These are phyloP conservation scores for Aspergillus sp. DNA, from an alignment of 2,329 filamentous ascomycete genomes.

Conservation along the genomic window DNA sequence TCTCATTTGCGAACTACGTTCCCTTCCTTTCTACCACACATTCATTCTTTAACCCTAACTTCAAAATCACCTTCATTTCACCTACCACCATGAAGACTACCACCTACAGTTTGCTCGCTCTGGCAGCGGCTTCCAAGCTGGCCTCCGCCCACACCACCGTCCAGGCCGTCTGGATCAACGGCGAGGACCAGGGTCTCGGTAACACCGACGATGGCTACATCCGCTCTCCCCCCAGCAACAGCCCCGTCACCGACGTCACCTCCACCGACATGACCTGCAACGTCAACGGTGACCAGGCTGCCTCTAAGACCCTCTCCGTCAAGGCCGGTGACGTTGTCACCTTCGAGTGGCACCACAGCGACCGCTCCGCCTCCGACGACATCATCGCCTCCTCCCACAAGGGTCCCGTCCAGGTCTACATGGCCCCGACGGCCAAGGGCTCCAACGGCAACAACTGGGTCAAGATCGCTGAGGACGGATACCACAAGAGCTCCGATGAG, in stretches of 20 bases:
- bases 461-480: conserved; percentile 26
- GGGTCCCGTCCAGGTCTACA: conserved; percentile 25
- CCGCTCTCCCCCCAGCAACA: conserved; percentile 25
- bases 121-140: conserved; percentile 26
- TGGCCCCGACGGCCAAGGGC: conserved; percentile 22
- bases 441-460: conserved; percentile 23
- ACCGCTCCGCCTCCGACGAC: conserved; percentile 21
- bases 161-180: conserved; percentile 27
- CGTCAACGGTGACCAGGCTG: conserved; percentile 19
- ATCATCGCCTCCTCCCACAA: conserved; percentile 25
- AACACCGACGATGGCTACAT: conserved; percentile 23
- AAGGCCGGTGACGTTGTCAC: conserved; percentile 25
- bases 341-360: conserved; percentile 28
- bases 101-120: conserved; percentile 24
- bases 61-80: conserved; percentile 8
- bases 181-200: conserved; percentile 23
- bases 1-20: conserved; percentile 3
- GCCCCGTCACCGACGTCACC: conserved; percentile 24
- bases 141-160: conserved; percentile 24
- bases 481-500: conserved; percentile 15
- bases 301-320: conserved; percentile 22
- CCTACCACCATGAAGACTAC: conserved; percentile 22
- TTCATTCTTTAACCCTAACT: conserved; percentile 6
- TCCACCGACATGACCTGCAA: conserved; percentile 26
- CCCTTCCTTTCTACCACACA: not conserved